Evolutionary conservation across 257 asterid genomes (phyloP), one percentile per base, ranked within the genome.

Genomic region (Solanum ahanhuiri): DNA sequence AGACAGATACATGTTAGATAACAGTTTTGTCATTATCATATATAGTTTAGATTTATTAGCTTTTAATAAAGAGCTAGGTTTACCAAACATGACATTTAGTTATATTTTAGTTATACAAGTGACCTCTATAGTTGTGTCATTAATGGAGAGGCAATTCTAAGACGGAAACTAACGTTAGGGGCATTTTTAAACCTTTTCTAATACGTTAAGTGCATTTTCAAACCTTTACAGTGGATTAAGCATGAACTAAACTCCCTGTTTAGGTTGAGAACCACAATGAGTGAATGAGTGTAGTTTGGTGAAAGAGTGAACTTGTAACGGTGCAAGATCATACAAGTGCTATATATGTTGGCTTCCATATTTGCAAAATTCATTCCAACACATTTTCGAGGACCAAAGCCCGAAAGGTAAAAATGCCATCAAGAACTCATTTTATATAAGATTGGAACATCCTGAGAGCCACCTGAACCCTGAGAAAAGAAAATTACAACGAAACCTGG

Each of bases 371-470:
- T 91, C 31, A 89, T 83, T 45, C 95, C 93, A 0, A 89, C 94
- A 86, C 95, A 93, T 87, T 93, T 92, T 34, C 93, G 87, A 54
- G 90, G 91, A 45, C 95, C 96, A 88, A 90, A 30, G 17, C 95
- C 95, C 93, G 39, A 93, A 90, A 0, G 96, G 94, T 1, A 92
- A 17, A 69, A 93, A 4, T 4, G 95, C 92, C 33, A 91, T 90
- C 14, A 33, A 31, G 20, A 34, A 33, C 43, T 35, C 39, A 35
- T 35, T 35, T 35, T 35, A 35, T 35, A 35, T 35, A 35, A 35
- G 7, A 35, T 35, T 35, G 39, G 39, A 35, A 35, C 39, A 35
- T 35, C 39, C 8, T 35, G 39, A 35, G 39, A 35, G 39, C 39
- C 39, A 6, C 8, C 39, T 35, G 39, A 35, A 35, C 39, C 39